Conservation (phyloP, 345 rosid species). For the Aegle marmelos region DNA sequence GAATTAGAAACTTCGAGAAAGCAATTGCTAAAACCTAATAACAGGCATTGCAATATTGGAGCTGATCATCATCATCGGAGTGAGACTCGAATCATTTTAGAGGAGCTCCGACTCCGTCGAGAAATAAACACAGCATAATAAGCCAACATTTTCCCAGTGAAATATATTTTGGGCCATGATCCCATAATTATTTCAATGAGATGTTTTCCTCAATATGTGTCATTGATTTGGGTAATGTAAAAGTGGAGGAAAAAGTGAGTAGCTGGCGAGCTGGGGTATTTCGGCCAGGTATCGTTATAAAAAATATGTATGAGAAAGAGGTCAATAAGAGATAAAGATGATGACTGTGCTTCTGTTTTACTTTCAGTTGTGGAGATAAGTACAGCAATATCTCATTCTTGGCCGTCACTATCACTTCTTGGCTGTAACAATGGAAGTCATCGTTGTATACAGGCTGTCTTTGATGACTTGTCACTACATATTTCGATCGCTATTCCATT, state of each 20-base stretch:
- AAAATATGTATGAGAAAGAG: neutral
- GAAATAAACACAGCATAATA: slow-evolving; percentile 12
- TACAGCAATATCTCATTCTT: neutral
- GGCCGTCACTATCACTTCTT: neutral
- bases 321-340: neutral
- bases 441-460: neutral
- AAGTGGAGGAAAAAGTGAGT: neutral
- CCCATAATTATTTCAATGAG: slow-evolving; percentile 12
- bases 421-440: neutral
- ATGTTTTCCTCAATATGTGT: neutral
- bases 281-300: neutral
- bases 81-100: slow-evolving; percentile 31
- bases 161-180: slow-evolving; percentile 23
- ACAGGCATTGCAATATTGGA: slow-evolving; percentile 28
- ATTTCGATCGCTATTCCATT: neutral
- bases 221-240: neutral
- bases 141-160: no score
- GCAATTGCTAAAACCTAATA: slow-evolving; percentile 30
- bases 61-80: slow-evolving; percentile 8
- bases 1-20: slow-evolving; percentile 50
- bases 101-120: slow-evolving; percentile 44
- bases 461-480: neutral
- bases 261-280: neutral
- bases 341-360: neutral
- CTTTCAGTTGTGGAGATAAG: neutral